A percentile compares a stretch with the other conserved stretches of the same genome.
Conservation (phyloP, 805 yeast genomes). For the Candida hispaniensis region DNA sequence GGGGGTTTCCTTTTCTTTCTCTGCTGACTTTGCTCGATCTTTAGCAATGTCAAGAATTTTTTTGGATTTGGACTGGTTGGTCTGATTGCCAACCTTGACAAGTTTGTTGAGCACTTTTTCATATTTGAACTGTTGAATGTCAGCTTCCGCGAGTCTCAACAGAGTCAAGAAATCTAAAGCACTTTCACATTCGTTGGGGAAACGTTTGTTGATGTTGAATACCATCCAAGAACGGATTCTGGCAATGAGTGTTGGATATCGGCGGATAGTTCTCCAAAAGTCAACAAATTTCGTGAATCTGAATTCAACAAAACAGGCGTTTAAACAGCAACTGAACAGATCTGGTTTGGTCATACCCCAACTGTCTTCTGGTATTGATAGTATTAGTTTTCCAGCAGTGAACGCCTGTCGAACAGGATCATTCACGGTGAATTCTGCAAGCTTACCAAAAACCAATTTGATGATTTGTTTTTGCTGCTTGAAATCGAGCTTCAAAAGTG, state of each 20-base stretch:
- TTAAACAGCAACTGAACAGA: constrained; percentile 5
- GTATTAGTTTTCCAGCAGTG: constrained; percentile 4
- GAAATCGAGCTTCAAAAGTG: no score
- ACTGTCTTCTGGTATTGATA: constrained; percentile 1
- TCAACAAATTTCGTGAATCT: background rate
- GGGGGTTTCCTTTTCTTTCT: background rate
- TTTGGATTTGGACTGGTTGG: background rate
- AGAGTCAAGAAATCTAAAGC: constrained; percentile 11
- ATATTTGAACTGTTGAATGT: constrained; percentile 10
- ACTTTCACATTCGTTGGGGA: constrained; percentile 5
- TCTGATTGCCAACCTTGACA: constrained; percentile 1
- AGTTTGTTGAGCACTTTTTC: constrained; percentile 15
- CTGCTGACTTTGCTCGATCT: constrained; percentile 1
- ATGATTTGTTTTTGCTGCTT: constrained; percentile 2
- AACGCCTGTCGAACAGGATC: constrained; percentile 1
- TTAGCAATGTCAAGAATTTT: constrained; percentile 2
- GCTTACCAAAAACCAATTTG: background rate
- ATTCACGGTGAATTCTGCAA: background rate
- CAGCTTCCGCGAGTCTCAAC: constrained; percentile 2
- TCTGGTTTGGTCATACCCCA: constrained; percentile 9
- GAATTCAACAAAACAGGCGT: background rate
- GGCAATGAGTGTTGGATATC: constrained; percentile 3
- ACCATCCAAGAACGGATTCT: constrained; percentile 14
- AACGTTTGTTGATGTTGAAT: constrained; percentile 13
- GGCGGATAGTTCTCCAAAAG: constrained; percentile 11